Evolutionary conservation across 1,284 basidiomycete species (phyloP).

Genomic region (Earliella scabrosa): DNA sequence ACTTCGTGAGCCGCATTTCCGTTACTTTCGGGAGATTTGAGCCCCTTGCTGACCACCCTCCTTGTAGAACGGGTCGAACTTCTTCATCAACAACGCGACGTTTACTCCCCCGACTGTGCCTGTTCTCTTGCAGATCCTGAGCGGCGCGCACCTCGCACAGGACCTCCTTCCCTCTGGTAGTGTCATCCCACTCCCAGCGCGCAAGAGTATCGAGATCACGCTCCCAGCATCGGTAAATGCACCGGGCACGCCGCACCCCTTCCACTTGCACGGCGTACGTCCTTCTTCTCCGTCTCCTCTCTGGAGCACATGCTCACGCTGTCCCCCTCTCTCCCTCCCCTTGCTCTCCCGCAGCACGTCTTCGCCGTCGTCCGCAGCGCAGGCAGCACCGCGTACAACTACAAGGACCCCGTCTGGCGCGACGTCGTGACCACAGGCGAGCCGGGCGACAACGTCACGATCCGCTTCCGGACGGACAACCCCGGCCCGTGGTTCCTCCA

Average conservation of each 20-base stretch:
- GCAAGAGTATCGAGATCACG: conserved; percentile 39
- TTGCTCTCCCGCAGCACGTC: conserved; percentile 14
- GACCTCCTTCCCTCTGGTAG: conserved; percentile 35
- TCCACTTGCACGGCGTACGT: conserved; percentile 44
- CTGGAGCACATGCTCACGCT: not conserved
- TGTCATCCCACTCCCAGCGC: conserved; percentile 30
- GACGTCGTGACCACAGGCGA: conserved; percentile 31
- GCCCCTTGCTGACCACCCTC: not conserved
- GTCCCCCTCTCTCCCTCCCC: not conserved
- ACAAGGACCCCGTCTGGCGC: conserved; percentile 38
- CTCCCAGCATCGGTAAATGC: conserved; percentile 34
- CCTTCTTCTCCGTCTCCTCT: not conserved
- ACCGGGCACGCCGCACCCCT: conserved; percentile 37
- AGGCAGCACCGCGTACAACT: conserved; percentile 37
- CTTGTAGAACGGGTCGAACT: conserved; percentile 24
- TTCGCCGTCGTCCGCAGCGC: conserved; percentile 29
- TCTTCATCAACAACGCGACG: conserved; percentile 31
- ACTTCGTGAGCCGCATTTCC: conserved; percentile 20
- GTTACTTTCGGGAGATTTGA: not conserved
- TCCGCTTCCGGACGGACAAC: conserved; percentile 31
- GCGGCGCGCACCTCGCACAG: conserved; percentile 33
- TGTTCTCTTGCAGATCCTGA: conserved; percentile 38
- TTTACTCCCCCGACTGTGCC: conserved; percentile 34
- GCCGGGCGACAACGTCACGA: conserved; percentile 30
- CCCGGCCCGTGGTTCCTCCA: conserved; percentile 35